Conservation (phyloP, 768 basidiomycete genomes). For the Cantharellus anzutake region DNA sequence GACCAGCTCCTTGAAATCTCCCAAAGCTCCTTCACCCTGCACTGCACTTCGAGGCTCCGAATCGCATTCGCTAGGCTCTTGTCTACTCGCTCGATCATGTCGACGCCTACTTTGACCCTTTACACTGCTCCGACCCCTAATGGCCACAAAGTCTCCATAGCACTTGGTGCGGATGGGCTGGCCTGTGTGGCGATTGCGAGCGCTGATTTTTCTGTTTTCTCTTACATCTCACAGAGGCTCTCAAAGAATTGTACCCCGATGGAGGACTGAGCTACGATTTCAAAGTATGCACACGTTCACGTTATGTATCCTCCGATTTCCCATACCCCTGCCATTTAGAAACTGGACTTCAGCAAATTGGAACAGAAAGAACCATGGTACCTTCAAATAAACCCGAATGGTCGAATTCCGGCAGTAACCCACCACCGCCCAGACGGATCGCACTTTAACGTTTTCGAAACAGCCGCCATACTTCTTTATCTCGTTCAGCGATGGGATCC, state of each 20-base stretch:
- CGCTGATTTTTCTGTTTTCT: conserved; percentile 22
- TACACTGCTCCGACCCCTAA: conserved; percentile 42
- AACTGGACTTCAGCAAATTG: too few relatives aligned
- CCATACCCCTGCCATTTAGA: conserved; percentile 21
- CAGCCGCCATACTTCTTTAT: conserved; percentile 57
- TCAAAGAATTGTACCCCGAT: conserved; percentile 9
- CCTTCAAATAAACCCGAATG: conserved; percentile 18
- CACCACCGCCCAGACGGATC: conserved; percentile 31
- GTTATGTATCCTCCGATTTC: conserved; percentile 2
- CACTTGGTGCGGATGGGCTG: background rate
- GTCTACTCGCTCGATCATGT: too few relatives aligned
- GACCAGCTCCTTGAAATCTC: too few relatives aligned
- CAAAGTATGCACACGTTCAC: conserved; percentile 5
- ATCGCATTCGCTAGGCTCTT: too few relatives aligned
- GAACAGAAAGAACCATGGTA: too few relatives aligned
- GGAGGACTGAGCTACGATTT: conserved; percentile 7
- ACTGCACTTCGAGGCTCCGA: too few relatives aligned
- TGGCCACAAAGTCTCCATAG: conserved; percentile 15
- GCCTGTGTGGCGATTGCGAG: conserved; percentile 13
- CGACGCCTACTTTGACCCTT: conserved; percentile 15
- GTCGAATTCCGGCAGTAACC: conserved; percentile 45
- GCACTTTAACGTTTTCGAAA: conserved; percentile 49
- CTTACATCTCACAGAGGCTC: conserved; percentile 11
- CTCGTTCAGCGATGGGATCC: conserved; percentile 66
- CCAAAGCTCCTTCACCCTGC: too few relatives aligned